Conservation (phyloP, 768 basidiomycete genomes). For the Leccinum obscurum region DNA sequence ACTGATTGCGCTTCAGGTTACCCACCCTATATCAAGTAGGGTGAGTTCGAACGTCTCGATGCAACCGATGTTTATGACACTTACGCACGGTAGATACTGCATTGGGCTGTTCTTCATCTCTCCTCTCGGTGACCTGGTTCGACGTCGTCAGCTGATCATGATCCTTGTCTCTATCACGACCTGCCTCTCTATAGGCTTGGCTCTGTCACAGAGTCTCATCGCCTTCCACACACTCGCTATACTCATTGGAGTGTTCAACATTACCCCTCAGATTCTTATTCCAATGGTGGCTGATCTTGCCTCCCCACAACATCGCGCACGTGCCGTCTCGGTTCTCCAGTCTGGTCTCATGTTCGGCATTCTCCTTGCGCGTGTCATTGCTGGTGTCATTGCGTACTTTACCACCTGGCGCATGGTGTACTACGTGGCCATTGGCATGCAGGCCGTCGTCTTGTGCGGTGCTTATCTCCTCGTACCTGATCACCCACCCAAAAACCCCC, state of each 20-base stretch:
- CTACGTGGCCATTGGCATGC: slow-evolving; percentile 41
- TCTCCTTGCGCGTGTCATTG: slow-evolving; percentile 32
- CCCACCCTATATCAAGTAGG: slow-evolving; percentile 70
- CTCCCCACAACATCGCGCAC: slow-evolving; percentile 23
- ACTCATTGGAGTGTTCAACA: slow-evolving; percentile 40
- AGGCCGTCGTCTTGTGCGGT: slow-evolving; percentile 29
- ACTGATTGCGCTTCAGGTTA: slow-evolving; percentile 40
- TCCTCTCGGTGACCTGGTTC: slow-evolving; percentile 48
- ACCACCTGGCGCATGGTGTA: slow-evolving; percentile 42
- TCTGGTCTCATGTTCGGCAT: slow-evolving; percentile 32
- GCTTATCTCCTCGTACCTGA: slow-evolving; percentile 41
- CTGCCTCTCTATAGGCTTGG: slow-evolving; percentile 41
- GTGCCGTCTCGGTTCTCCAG: slow-evolving; percentile 34
- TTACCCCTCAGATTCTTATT: slow-evolving; percentile 40
- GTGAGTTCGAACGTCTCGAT: slow-evolving; percentile 32
- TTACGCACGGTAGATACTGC: background rate
- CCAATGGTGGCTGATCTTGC: slow-evolving; percentile 49
- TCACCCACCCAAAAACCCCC: slow-evolving; percentile 39
- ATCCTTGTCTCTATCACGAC: slow-evolving; percentile 34
- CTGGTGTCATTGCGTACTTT: slow-evolving; percentile 43
- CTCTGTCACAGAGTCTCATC: slow-evolving; percentile 34
- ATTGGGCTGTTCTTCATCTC: slow-evolving; percentile 45
- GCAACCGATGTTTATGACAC: background rate
- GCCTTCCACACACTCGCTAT: slow-evolving; percentile 37
- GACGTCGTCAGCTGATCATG: slow-evolving; percentile 43